Base-by-base conservation (phyloP, 345 rosid genomes). In the Acer yangbiense region DNA sequence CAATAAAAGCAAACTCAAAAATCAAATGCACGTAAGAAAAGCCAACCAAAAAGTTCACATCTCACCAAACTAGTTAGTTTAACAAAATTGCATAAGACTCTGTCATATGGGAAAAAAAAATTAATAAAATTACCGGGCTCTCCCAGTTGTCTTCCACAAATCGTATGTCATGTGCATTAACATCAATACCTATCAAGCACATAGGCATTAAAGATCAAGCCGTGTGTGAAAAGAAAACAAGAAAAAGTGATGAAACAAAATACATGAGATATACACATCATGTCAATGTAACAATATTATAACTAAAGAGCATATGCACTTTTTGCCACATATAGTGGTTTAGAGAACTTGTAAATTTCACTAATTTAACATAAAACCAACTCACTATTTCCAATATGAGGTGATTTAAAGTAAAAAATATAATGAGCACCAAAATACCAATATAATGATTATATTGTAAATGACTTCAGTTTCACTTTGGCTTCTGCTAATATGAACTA, bases 81-180 rank as follows among this genome's bases (percentile, higher is more conserved):
- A 65, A 78, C 35, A 65, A 35, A 65, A 70, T 50, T 67, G n/a
- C n/a, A 65, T 43, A 41, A 69, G 58, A 29, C 64, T 29, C 32
- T n/a, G 17, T 63, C 21, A 72, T 7, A 46, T 20, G 39, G 13
- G 46, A 1, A 1, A 57, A 44, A 61, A 7, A 78, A 79, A 17
- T 74, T 11, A 65, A 78, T 57, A 81, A 66, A 77, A 10, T 82
- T 93, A 95, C 99, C 82, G 99, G 99, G 85, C 98, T 95, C 85
- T 95, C 99, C 99, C 99, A 95, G 16, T 95, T 95, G 89, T 95
- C 99, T 89, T 95, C 99, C 16, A 95, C 99, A 81, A 95, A 95
- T 77, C 98, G 88, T 75, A 95, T 91, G 82, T 95, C 98, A 76
- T 92, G 98, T 78, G 84, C 90, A 79, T 79, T 83, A 69, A 95